phyloP scores from a whole-genome alignment of 2,329 filamentous ascomycete genomes.

The Cyphellophora europaea region DNA sequence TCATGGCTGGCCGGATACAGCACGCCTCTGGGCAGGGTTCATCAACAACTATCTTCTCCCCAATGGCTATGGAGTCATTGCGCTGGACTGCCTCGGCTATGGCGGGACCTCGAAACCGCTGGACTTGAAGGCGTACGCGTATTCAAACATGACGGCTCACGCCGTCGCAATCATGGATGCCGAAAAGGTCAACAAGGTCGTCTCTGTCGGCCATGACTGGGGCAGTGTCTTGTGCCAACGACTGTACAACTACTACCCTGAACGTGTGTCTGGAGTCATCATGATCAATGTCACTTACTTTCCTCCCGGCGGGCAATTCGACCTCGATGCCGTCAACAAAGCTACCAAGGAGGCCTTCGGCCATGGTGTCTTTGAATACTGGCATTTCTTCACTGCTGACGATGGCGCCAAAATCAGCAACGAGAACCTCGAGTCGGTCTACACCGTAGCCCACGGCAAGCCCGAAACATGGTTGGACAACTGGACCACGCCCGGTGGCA shows the following conservation, averaged over 20 bases:
- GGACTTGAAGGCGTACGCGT: conserved; percentile 27
- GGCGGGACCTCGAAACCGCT: conserved; percentile 32
- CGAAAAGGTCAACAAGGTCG: conserved; percentile 26
- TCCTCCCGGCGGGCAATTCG: conserved; percentile 25
- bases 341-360: conserved; percentile 27
- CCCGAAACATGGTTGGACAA: conserved; percentile 23
- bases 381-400: conserved; percentile 33
- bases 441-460: conserved; percentile 24
- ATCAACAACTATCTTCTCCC: conserved; percentile 30
- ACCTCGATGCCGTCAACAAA: conserved; percentile 27
- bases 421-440: conserved; percentile 30
- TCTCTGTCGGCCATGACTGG: conserved; percentile 43
- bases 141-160: conserved; percentile 27
- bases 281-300: conserved; percentile 35
- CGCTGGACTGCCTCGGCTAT: conserved; percentile 31
- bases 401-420: conserved; percentile 30
- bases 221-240: conserved; percentile 31
- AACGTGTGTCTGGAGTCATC: conserved; percentile 31
- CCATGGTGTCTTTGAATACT: conserved; percentile 32
- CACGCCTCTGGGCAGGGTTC: conserved; percentile 32
- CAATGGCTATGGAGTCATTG: conserved; percentile 30
- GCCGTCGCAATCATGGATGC: conserved; percentile 31
- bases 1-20: conserved; percentile 43
- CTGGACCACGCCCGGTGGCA: conserved; percentile 27
- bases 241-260: conserved; percentile 33